Conservation (phyloP, 352 stramenopile genomes). For the Plasmopara viticola region DNA sequence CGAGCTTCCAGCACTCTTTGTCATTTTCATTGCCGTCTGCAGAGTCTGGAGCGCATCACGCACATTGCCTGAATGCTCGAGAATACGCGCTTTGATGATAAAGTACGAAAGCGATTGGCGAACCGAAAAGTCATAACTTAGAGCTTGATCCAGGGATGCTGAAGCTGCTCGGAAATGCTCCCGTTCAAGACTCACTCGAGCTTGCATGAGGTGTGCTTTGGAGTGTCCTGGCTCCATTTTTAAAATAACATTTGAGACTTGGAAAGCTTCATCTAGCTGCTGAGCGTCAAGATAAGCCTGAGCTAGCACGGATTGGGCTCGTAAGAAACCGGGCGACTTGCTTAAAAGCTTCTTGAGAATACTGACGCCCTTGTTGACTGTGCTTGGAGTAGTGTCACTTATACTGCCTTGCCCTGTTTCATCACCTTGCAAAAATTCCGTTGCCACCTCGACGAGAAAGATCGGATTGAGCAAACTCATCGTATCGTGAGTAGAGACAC, state of each 20-base stretch:
- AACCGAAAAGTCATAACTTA: slow-evolving; percentile 87
- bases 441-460: slow-evolving; percentile 84
- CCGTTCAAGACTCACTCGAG: slow-evolving; percentile 71
- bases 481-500: slow-evolving; percentile 66
- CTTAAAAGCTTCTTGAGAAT: slow-evolving; percentile 75
- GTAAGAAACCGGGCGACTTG: slow-evolving; percentile 79
- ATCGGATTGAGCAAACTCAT: slow-evolving; percentile 82
- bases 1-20: slow-evolving; percentile 13
- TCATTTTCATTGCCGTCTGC: slow-evolving; percentile 73
- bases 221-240: slow-evolving; percentile 72
- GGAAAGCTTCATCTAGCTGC: slow-evolving; percentile 73
- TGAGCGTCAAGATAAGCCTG: slow-evolving; percentile 70
- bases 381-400: slow-evolving; percentile 9
- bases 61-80: slow-evolving; percentile 67
- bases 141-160: slow-evolving; percentile 76
- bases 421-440: slow-evolving; percentile 67
- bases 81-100: slow-evolving; percentile 83
- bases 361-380: slow-evolving; percentile 35
- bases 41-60: slow-evolving; percentile 77
- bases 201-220: slow-evolving; percentile 77
- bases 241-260: slow-evolving; percentile 65
- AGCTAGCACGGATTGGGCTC: slow-evolving; percentile 77
- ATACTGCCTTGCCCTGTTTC: slow-evolving; percentile 5
- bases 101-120: slow-evolving; percentile 79
- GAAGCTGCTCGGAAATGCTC: slow-evolving; percentile 70